A percentile compares a stretch with the other conserved stretches of the same genome.
phyloP scores from a whole-genome alignment of 2,329 filamentous ascomycete species.

The Pseudogymnoascus sp. region DNA sequence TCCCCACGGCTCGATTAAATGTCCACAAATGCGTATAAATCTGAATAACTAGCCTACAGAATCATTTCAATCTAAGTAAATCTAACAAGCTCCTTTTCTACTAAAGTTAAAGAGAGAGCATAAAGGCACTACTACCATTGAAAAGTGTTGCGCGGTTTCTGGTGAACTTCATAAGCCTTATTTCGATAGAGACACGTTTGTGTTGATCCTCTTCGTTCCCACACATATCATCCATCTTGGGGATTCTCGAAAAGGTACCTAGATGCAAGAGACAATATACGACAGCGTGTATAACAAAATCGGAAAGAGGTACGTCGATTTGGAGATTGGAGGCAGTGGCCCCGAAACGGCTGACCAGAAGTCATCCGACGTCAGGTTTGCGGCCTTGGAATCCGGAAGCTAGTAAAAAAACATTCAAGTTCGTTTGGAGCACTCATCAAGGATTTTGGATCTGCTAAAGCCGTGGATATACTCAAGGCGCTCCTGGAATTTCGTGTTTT shows the following conservation, averaged over 20 bases:
- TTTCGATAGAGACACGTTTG: constrained; percentile 2
- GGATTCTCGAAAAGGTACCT: constrained; percentile 7
- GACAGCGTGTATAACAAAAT: constrained; percentile 9
- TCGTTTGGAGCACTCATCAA: constrained; percentile 15
- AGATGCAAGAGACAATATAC: neutral
- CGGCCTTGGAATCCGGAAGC: constrained; percentile 17
- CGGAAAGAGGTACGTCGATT: neutral
- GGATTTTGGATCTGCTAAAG: constrained; percentile 16
- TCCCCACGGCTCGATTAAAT: no score
- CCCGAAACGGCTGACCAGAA: constrained; percentile 7
- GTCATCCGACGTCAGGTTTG: constrained; percentile 9
- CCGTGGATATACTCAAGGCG: constrained; percentile 19
- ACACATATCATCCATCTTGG: neutral
- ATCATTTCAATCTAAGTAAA: no score
- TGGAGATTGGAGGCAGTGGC: neutral
- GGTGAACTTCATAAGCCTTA: neutral
- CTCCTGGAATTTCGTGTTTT: constrained; percentile 27
- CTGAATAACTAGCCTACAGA: no score
- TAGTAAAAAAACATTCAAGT: constrained; percentile 15
- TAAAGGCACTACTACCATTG: no score
- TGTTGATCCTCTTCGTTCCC: constrained; percentile 5
- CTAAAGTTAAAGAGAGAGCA: no score
- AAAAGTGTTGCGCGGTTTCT: no score
- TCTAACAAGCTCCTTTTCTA: no score
- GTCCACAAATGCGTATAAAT: no score